Evolutionary conservation across 208 protist species (phyloP), one percentile per base, ranked within the genome.

Genomic region (Trypanosoma mega): DNA sequence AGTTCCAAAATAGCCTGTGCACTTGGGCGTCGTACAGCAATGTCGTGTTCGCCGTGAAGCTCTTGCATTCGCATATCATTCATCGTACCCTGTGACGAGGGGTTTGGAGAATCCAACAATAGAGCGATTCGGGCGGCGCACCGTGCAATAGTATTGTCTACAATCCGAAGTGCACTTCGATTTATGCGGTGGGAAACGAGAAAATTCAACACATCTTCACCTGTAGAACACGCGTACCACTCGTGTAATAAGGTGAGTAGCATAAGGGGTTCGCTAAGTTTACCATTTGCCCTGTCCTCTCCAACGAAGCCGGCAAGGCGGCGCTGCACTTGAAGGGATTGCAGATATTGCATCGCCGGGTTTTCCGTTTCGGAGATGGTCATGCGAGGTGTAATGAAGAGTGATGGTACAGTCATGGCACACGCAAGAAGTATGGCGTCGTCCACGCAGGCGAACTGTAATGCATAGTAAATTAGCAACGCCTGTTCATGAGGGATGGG

Each of bases 341-440:
- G 27, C 14, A 63, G 45, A 37, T 57, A 70, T 43, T 70, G 54
- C 11, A 44, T 20, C n/a, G 63, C 56, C 3, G 69, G 47, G 20
- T 61, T 57, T 30, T 49, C 26, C 11, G 14, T 36, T 6, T 60
- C 12, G 14, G 29, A 52, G n/a, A 39, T 68, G 6, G 41, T 71
- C 56, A 76, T 30, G 45, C 74, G 69, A 20, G 79, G 78, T 20
- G 63, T 24, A n/a, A 71, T 41, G 54, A 87, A 68, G 5, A 93
- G 63, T 5, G 68, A 55, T 5, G 82, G 87, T 11, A 90, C 81
- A 2, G 83, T 69, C 83, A 89, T 91, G 30, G 79, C 87, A 41
- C 78, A 87, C 18, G 81, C 87, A 27, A 91, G 45, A 26, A 93
- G 62, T 21, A 93, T 12, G 2, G 76, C 82, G n/a, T 90, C 87